Conservation (phyloP, 306 rosid genomes). For the Quercus ilex region DNA sequence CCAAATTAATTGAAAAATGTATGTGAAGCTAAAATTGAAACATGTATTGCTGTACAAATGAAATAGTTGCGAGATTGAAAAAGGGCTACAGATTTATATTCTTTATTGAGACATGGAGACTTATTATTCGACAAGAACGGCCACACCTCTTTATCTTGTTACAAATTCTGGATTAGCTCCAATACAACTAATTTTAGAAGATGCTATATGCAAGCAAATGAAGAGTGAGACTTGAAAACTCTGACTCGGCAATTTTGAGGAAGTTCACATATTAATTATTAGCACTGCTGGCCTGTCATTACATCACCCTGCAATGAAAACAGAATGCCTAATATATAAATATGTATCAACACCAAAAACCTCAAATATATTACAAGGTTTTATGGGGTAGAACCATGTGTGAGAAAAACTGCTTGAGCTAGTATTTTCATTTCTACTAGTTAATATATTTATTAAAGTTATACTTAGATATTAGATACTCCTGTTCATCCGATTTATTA, state of each 20-base stretch:
- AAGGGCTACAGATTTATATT: no score
- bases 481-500: no score
- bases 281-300: slow-evolving; percentile 40
- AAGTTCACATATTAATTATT: slow-evolving; percentile 51
- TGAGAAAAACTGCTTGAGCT: no score
- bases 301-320: slow-evolving; percentile 57
- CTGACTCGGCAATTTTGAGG: neutral
- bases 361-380: neutral
- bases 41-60: neutral
- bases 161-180: neutral
- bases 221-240: neutral
- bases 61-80: neutral
- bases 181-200: neutral
- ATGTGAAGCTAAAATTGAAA: neutral
- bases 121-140: neutral
- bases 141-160: neutral
- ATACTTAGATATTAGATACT: no score
- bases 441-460: no score
- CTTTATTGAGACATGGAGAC: neutral
- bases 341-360: neutral
- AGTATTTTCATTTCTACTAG: no score
- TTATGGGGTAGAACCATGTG: no score
- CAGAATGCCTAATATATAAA: neutral
- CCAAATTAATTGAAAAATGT: neutral
- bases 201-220: neutral